A percentile compares a stretch with the other conserved stretches of the same genome.
Evolutionary conservation across 768 basidiomycete genomes (phyloP).

Genomic region (Phanerodontia chrysosporium): DNA sequence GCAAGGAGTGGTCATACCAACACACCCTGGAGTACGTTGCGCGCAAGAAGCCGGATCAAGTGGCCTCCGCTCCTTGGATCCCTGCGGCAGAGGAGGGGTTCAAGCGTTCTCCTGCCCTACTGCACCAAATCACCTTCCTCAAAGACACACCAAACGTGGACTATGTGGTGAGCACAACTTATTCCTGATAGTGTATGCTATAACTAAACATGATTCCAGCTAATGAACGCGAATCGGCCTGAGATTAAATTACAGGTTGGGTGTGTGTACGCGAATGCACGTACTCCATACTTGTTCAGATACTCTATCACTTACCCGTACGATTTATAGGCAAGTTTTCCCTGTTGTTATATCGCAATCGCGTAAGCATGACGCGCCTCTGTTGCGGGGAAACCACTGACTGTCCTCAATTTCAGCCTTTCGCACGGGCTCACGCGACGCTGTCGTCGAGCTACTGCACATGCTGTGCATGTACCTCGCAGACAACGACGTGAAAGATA

Average conservation of each 20-base stretch:
- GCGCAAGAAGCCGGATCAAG: too few species aligned
- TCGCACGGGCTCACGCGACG: neutral
- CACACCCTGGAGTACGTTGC: too few species aligned
- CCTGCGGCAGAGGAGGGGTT: neutral
- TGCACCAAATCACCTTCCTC: neutral
- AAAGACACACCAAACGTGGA: neutral
- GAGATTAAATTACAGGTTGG: neutral
- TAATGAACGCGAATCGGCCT: neutral
- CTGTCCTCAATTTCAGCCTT: neutral
- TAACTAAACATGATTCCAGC: neutral
- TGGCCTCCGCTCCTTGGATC: neutral
- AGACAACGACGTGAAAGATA: neutral
- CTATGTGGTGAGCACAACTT: neutral
- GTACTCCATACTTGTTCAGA: neutral
- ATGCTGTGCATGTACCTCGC: neutral
- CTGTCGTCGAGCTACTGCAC: neutral
- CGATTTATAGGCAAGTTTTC: neutral
- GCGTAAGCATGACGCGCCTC: neutral
- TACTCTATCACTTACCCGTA: neutral
- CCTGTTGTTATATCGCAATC: neutral
- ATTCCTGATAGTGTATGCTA: neutral
- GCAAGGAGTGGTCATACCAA: neutral
- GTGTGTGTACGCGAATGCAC: neutral
- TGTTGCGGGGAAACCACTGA: neutral
- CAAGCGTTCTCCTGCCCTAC: neutral